A percentile compares a stretch with the other conserved stretches of the same genome.
Evolutionary conservation across 2,329 filamentous ascomycete genomes (phyloP).

Genomic region (Leptodontidium sp.): DNA sequence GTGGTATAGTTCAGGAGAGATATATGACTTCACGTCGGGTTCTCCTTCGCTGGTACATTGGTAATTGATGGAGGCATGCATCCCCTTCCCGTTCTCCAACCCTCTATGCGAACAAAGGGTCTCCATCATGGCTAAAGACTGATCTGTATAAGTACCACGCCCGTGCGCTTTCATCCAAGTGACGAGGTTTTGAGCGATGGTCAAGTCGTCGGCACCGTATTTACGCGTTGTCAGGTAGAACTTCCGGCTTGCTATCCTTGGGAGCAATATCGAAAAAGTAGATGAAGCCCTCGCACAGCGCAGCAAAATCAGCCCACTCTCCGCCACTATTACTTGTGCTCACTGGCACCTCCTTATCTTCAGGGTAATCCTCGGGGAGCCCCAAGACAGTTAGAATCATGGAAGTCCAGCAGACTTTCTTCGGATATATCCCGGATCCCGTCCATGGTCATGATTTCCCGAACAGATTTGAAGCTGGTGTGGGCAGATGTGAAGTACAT

Average conservation of each 20-base stretch:
- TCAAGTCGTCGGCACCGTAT: conserved; percentile 2
- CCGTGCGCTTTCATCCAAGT: conserved; percentile 4
- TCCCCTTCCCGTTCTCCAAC: conserved; percentile 4
- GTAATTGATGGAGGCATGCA: background rate
- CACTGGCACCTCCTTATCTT: conserved; percentile 2
- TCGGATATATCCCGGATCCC: conserved; percentile 4
- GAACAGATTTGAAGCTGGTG: conserved; percentile 4
- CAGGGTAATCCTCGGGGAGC: conserved; percentile 4
- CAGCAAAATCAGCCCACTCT: conserved; percentile 1
- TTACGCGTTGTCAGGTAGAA: conserved; percentile 2
- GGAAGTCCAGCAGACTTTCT: conserved; percentile 2
- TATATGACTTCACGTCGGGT: conserved; percentile 4
- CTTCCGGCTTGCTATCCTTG: conserved; percentile 4
- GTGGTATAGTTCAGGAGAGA: conserved; percentile 4
- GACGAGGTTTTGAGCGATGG: conserved; percentile 1
- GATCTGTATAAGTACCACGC: background rate
- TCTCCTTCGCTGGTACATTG: conserved; percentile 3
- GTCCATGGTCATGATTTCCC: conserved; percentile 2
- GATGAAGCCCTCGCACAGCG: conserved; percentile 2
- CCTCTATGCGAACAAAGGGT: background rate
- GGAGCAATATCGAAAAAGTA: conserved; percentile 3
- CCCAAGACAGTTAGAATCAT: conserved; percentile 3
- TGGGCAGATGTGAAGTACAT: conserved; percentile 4
- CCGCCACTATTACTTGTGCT: background rate
- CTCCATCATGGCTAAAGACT: conserved; percentile 1